Percentiles rank a stretch among this genome's conserved stretches.
These are phyloP conservation scores for Stropharia rugosoannulata DNA, from an alignment of 768 basidiomycete genomes.

Conservation along the genomic window DNA sequence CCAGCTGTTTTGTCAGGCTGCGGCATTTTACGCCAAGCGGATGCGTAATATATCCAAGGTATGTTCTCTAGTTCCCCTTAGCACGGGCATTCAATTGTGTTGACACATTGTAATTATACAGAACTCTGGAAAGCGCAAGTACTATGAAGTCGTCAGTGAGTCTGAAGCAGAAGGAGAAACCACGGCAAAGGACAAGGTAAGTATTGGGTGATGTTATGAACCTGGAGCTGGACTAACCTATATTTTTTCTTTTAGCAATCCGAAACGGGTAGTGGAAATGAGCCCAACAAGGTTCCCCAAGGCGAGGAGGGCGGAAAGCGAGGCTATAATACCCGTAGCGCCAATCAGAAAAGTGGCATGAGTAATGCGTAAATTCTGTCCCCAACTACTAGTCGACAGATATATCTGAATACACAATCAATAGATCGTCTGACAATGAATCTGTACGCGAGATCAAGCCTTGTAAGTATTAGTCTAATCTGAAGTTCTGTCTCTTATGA, in stretches of 20 bases:
- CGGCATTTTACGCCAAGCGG: neutral
- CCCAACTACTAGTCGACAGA: neutral
- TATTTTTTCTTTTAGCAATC: neutral
- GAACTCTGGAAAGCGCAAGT: neutral
- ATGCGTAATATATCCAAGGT: neutral
- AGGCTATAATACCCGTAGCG: constrained; percentile 5
- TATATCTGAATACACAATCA: neutral
- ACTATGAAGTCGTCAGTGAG: neutral
- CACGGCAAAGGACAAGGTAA: too few relatives aligned
- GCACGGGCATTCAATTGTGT: too few relatives aligned
- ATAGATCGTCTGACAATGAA: neutral
- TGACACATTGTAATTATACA: neutral
- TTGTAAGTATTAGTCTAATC: neutral
- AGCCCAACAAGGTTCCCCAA: neutral
- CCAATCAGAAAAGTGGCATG: neutral
- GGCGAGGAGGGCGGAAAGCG: neutral
- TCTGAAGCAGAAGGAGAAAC: neutral
- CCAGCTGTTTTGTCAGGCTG: neutral
- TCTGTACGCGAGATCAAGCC: neutral
- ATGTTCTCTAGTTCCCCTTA: neutral
- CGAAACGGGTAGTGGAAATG: neutral
- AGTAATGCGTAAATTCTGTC: neutral
- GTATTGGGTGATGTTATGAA: too few relatives aligned
- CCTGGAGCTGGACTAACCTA: neutral
- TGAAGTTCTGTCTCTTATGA: neutral